Evolutionary conservation across 768 basidiomycete genomes (phyloP).

Genomic region (Psilocybe azurescens): DNA sequence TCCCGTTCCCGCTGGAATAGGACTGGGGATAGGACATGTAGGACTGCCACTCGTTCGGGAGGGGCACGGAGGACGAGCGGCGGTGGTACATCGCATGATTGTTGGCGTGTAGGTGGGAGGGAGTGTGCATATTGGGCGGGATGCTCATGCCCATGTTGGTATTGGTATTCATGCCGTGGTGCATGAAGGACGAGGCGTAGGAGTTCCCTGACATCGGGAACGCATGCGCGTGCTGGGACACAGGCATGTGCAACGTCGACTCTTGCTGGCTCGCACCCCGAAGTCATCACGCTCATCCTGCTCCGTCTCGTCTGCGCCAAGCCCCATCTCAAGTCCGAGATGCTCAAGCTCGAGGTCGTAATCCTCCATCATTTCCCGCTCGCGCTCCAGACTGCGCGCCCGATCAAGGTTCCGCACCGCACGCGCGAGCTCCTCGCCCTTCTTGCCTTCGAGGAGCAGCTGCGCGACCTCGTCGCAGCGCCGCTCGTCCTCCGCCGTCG

Average conservation of each 20-base stretch:
- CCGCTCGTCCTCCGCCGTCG: conserved; percentile 60
- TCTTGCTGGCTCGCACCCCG: too few relatives aligned
- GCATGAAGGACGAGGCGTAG: background rate
- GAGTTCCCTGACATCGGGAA: too few relatives aligned
- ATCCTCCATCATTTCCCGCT: conserved; percentile 2
- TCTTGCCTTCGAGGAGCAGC: conserved; percentile 69
- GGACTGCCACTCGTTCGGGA: conserved; percentile 53
- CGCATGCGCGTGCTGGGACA: background rate
- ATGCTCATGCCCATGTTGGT: background rate
- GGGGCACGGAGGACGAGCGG: conserved; percentile 68
- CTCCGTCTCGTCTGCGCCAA: background rate
- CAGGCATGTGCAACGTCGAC: background rate
- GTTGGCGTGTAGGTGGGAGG: conserved; percentile 2
- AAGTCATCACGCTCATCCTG: background rate
- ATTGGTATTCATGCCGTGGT: too few relatives aligned
- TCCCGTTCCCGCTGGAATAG: conserved; percentile 9
- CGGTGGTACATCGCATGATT: conserved; percentile 39
- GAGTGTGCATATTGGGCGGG: background rate
- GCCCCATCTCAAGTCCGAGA: background rate
- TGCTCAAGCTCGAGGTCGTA: background rate
- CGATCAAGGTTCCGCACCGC: conserved; percentile 62
- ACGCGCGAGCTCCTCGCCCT: conserved; percentile 68
- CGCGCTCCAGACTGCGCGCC: conserved; percentile 27
- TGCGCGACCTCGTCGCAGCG: conserved; percentile 73
- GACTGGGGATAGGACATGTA: conserved; percentile 10